Evolutionary conservation across 768 basidiomycete species (phyloP).

Genomic region (Lactifluus volemus): DNA sequence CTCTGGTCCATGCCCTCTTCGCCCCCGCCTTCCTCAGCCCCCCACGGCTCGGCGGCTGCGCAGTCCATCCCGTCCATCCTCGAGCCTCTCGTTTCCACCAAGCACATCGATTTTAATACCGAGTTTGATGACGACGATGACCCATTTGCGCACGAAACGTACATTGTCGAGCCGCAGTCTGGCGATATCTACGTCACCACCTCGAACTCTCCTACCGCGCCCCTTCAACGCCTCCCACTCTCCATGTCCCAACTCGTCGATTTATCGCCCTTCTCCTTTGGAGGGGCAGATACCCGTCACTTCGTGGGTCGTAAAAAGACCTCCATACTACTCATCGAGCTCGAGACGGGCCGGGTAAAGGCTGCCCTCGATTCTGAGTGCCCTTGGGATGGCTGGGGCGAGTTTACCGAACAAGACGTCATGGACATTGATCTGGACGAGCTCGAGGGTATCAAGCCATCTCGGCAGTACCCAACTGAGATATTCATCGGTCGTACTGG

Average conservation of each 20-base stretch:
- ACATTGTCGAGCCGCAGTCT: conserved; percentile 91
- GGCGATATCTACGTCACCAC: conserved; percentile 88
- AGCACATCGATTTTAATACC: conserved; percentile 49
- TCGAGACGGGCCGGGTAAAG: conserved; percentile 75
- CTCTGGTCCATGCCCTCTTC: conserved; percentile 85
- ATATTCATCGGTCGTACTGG: conserved; percentile 63
- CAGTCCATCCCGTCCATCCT: conserved; percentile 40
- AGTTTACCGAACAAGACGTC: conserved; percentile 35
- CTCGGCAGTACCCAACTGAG: conserved; percentile 29
- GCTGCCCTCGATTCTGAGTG: conserved; percentile 69
- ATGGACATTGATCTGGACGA: conserved; percentile 48
- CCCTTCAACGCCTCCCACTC: conserved; percentile 82
- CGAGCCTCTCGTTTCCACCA: conserved; percentile 65
- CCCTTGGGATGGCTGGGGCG: conserved; percentile 63
- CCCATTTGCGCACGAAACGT: conserved; percentile 54
- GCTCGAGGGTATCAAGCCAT: conserved; percentile 42
- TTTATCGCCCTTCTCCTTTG: conserved; percentile 75
- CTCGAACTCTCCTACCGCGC: conserved; percentile 41
- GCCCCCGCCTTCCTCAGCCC: conserved; percentile 26
- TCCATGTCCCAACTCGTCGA: conserved; percentile 92
- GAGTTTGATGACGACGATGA: conserved; percentile 48
- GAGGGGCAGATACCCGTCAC: conserved; percentile 54
- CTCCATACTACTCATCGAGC: conserved; percentile 60
- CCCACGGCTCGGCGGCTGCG: conserved; percentile 6
- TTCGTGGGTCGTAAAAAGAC: conserved; percentile 93